These are phyloP conservation scores for Naganishia antarctica DNA, from an alignment of 768 basidiomycete genomes.

Conservation along the genomic window DNA sequence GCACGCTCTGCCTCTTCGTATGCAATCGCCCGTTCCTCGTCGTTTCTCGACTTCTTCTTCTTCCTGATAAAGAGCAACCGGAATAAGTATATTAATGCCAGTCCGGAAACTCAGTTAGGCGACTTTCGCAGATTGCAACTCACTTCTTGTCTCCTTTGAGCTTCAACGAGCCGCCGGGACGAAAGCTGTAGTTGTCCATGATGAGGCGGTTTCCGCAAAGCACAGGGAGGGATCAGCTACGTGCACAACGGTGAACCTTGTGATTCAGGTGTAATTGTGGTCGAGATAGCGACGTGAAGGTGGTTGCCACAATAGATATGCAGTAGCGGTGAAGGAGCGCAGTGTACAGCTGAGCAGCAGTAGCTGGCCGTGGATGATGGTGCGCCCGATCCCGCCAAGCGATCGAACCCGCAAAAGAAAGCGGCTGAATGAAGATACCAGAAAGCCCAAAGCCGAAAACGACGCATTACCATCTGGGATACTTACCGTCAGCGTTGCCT, in stretches of 20 bases:
- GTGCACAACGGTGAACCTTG: too few relatives aligned
- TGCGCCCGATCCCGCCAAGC: neutral
- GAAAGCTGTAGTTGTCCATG: conserved; percentile 36
- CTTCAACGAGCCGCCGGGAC: conserved; percentile 46
- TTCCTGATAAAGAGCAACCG: conserved; percentile 35
- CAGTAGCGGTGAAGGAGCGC: too few relatives aligned
- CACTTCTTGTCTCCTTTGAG: conserved; percentile 48
- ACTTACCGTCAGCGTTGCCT: neutral
- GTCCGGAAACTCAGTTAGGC: neutral
- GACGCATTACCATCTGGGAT: neutral
- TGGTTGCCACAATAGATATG: too few relatives aligned
- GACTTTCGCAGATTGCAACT: conserved; percentile 19
- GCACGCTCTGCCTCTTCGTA: conserved; percentile 12
- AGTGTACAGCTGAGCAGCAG: too few relatives aligned
- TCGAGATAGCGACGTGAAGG: too few relatives aligned
- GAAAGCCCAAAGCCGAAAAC: conserved; percentile 2
- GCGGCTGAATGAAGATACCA: conserved; percentile 17
- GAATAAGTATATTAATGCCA: neutral
- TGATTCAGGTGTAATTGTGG: too few relatives aligned
- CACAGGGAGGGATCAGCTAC: too few relatives aligned
- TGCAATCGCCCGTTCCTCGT: conserved; percentile 30
- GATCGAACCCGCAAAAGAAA: conserved; percentile 20
- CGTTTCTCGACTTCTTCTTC: conserved; percentile 44
- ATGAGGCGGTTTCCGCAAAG: neutral
- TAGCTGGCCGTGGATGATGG: too few relatives aligned